Conservation (phyloP, 257 asterid genomes). For the Eucommia ulmoides region DNA sequence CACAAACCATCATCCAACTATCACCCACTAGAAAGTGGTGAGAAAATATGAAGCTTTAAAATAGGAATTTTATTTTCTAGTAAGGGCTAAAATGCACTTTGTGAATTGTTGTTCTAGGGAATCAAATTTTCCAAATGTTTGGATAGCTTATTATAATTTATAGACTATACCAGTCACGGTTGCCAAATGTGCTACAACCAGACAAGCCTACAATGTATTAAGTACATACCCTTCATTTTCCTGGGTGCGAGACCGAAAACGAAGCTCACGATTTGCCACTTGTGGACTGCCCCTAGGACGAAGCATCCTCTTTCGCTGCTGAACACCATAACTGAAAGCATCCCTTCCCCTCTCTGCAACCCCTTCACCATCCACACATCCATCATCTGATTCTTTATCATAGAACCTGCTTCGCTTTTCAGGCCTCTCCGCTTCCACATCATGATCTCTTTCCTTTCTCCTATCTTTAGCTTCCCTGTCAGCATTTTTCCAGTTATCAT, state of each 20-base stretch:
- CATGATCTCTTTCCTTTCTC: conserved; percentile 79
- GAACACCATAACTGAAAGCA: conserved; percentile 54
- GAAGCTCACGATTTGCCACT: conserved; percentile 54
- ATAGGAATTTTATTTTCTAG: too few species aligned
- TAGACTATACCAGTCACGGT: too few species aligned
- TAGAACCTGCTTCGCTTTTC: conserved; percentile 58
- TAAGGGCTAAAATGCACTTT: too few species aligned
- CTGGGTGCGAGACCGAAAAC: conserved; percentile 45
- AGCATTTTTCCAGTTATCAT: conserved; percentile 48
- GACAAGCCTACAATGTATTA: too few species aligned
- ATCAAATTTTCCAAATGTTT: too few species aligned
- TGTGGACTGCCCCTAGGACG: conserved; percentile 94
- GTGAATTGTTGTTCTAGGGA: too few species aligned
- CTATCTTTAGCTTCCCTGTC: conserved; percentile 58
- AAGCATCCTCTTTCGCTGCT: conserved; percentile 84
- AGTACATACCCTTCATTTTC: conserved; percentile 90
- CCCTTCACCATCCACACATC: conserved; percentile 53
- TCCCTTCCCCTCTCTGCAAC: conserved; percentile 61
- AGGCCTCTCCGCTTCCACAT: conserved; percentile 60
- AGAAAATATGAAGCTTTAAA: too few species aligned
- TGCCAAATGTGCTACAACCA: too few species aligned
- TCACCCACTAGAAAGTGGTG: too few species aligned
- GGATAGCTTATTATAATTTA: too few species aligned
- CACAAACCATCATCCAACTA: too few species aligned
- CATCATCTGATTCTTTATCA: conserved; percentile 73